phyloP scores from a whole-genome alignment of 2,329 filamentous ascomycete species.

The Ophiostoma quercus region DNA sequence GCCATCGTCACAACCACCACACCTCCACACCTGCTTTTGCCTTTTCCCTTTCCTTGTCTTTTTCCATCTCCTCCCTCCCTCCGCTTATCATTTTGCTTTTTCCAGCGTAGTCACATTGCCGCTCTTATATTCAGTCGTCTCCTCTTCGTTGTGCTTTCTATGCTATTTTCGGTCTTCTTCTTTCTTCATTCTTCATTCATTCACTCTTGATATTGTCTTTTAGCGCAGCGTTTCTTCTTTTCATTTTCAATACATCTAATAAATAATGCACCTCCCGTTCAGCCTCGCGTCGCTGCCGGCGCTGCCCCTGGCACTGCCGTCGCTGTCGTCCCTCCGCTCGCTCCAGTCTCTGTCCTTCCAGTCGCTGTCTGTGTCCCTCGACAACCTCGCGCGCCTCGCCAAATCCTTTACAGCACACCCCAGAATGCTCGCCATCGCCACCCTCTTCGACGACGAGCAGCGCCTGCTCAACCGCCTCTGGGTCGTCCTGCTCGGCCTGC shows the following conservation, averaged over 20 bases:
- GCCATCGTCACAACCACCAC: background rate
- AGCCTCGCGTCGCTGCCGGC: conserved; percentile 8
- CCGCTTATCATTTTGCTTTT: background rate
- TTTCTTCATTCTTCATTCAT: background rate
- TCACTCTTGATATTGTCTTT: conserved; percentile 12
- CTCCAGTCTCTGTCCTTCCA: background rate
- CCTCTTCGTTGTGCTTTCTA: background rate
- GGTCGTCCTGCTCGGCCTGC: conserved; percentile 32
- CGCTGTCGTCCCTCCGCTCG: background rate
- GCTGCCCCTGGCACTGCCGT: background rate
- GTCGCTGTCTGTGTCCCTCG: background rate
- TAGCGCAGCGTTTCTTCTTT: conserved; percentile 19
- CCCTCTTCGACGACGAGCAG: conserved; percentile 31
- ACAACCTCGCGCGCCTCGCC: background rate
- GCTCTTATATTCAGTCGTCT: background rate
- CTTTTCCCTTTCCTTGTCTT: background rate
- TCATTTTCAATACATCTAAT: background rate
- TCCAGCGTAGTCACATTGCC: background rate
- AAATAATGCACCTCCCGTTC: conserved; percentile 17
- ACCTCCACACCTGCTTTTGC: background rate
- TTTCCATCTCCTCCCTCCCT: background rate
- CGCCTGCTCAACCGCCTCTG: conserved; percentile 33
- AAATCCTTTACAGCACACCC: background rate
- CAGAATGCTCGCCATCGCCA: conserved; percentile 26
- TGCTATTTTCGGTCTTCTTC: background rate